Evolutionary conservation across 129 eudicot genomes (phyloP), one percentile per base, ranked within the genome.

Genomic region (Ambrosia trifida): DNA sequence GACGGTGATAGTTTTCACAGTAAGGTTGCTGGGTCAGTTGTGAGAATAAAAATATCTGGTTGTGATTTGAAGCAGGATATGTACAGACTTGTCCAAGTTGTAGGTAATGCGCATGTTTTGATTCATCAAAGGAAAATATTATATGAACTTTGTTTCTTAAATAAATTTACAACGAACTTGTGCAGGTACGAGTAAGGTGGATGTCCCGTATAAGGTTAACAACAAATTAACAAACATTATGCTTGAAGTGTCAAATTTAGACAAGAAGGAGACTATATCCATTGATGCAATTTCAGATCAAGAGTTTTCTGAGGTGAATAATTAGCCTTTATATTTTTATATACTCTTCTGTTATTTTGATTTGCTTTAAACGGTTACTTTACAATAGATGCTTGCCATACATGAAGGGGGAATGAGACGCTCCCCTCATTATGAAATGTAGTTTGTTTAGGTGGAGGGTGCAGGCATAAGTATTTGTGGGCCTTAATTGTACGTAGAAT

Each of bases 1-100:
- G 96, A 88, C 32, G 43, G 49, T 65, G 96, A 78, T 58, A 88
- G 58, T 33, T 95, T 90, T 77, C 88, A 73, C 66, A 77, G 67
- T 35, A 95, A 84, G 81, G 99, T 95, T 38, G 85, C 88, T 70
- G 99, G 99, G 38, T 87, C 99, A 17, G 43, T 95, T 70, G 99
- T 90, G 69, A 80, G 97, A 57, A 88, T 95, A 61, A 83, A 78
- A 73, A 83, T 90, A 77, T 79, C 87, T 20, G 74, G 90, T 77
- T 83, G 77, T 83, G 93, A 94, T 68, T 87, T 78, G 78, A 87
- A 87, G 84, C 87, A 80, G 76, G 98, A 94, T 66, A 60, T 89
- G 80, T 77, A 84, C 81, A 83, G 99, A 69, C 91, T 94, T 70
- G 99, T 90, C 52, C 89, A 85, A 80, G 97, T 95, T 69, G 84